phyloP scores from a whole-genome alignment of 768 basidiomycete genomes.

The Galerina marginata region DNA sequence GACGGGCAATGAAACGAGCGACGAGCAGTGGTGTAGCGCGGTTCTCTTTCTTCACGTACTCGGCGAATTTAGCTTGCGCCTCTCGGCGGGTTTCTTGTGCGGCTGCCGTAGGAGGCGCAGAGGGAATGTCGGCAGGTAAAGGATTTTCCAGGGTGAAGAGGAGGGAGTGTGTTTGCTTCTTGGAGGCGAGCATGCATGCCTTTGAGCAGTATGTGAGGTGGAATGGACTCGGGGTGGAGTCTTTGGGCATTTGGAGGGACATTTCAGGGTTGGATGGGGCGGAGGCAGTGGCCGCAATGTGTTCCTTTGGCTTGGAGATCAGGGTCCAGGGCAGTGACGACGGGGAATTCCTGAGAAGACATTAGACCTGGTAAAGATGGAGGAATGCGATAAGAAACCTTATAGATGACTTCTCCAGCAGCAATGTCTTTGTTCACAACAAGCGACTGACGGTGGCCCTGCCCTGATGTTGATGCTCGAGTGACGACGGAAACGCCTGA shows the following conservation, averaged over 20 bases:
- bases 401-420: conserved; percentile 79
- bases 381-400: conserved; percentile 41
- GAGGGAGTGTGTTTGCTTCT: conserved; percentile 65
- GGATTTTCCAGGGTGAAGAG: conserved; percentile 73
- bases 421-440: conserved; percentile 70
- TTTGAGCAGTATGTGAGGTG: conserved; percentile 74
- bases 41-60: conserved; percentile 55
- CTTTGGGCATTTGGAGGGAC: conserved; percentile 47
- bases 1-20: conserved; percentile 74
- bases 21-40: conserved; percentile 60
- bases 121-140: conserved; percentile 52
- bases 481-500: conserved; percentile 70
- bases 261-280: conserved; percentile 53
- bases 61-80: conserved; percentile 65
- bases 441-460: conserved; percentile 55
- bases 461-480: conserved; percentile 32
- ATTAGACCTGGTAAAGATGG: neutral
- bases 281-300: conserved; percentile 78
- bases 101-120: conserved; percentile 31
- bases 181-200: conserved; percentile 61
- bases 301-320: conserved; percentile 73
- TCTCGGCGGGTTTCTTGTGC: conserved; percentile 50
- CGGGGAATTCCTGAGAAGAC: conserved; percentile 68
- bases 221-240: conserved; percentile 60
- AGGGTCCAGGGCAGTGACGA: conserved; percentile 71